A percentile compares a stretch with the other conserved stretches of the same genome.
Evolutionary conservation across 768 basidiomycete species (phyloP).

Genomic region (Calocybe gangraenosa): DNA sequence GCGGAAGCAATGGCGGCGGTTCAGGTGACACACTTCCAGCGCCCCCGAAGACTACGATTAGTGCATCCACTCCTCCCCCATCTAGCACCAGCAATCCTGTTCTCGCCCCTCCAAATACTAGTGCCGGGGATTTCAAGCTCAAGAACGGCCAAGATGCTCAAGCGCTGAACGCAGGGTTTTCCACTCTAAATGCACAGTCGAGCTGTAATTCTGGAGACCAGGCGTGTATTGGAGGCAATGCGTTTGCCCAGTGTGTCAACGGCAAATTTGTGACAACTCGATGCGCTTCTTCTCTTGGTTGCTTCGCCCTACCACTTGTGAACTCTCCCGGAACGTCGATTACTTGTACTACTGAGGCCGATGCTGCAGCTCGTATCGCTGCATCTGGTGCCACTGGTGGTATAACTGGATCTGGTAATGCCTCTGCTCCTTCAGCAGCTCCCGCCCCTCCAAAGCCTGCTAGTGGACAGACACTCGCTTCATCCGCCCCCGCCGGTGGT

Average conservation of each 20-base stretch:
- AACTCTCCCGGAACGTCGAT: constrained; percentile 39
- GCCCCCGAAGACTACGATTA: constrained; percentile 7
- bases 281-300: constrained; percentile 27
- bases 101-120: constrained; percentile 13
- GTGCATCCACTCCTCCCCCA: constrained; percentile 8
- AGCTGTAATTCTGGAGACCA: constrained; percentile 37
- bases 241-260: constrained; percentile 46
- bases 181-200: constrained; percentile 29
- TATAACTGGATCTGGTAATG: constrained; percentile 12
- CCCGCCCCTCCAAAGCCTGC: constrained; percentile 12
- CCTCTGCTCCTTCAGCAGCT: constrained; percentile 8
- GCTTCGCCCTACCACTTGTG: constrained; percentile 40
- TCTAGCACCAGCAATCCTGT: constrained; percentile 15
- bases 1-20: not conserved
- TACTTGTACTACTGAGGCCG: constrained; percentile 32
- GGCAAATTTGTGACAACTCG: constrained; percentile 30
- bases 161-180: constrained; percentile 36
- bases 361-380: constrained; percentile 31
- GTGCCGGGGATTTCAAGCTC: constrained; percentile 21
- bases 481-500: constrained; percentile 15
- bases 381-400: constrained; percentile 31
- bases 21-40: no score
- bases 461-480: constrained; percentile 1
- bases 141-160: constrained; percentile 36
- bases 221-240: constrained; percentile 36